These are phyloP conservation scores for Ampelomyces quisqualis DNA, from an alignment of 2,329 filamentous ascomycete species.

Conservation along the genomic window DNA sequence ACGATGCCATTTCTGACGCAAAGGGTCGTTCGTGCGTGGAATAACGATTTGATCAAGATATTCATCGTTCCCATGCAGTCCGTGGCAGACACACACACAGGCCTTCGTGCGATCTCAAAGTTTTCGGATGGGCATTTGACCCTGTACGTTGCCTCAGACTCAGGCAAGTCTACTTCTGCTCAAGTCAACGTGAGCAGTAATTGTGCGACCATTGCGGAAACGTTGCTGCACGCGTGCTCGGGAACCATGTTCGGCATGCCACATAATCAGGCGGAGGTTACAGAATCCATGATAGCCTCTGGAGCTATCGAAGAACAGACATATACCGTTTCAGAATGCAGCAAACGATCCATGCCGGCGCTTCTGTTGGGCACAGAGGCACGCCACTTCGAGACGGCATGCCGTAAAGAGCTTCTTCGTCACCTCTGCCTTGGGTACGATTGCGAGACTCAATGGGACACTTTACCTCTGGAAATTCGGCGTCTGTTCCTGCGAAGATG, in stretches of 20 bases:
- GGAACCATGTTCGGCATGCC: slow-evolving; percentile 39
- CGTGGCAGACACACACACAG: slow-evolving; percentile 31
- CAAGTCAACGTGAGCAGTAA: slow-evolving; percentile 40
- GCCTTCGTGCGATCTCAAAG: slow-evolving; percentile 43
- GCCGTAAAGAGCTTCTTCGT: slow-evolving; percentile 50
- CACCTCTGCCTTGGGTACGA: slow-evolving; percentile 54
- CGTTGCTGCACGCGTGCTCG: slow-evolving; percentile 36
- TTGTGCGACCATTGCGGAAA: slow-evolving; percentile 38
- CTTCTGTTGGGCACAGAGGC: slow-evolving; percentile 19
- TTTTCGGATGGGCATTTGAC: slow-evolving; percentile 32
- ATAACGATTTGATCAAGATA: slow-evolving; percentile 35
- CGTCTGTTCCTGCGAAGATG: slow-evolving; percentile 51
- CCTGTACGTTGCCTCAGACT: slow-evolving; percentile 37
- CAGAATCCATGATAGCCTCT: slow-evolving; percentile 38
- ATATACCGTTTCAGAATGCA: slow-evolving; percentile 36
- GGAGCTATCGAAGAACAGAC: slow-evolving; percentile 16
- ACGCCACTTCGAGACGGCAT: slow-evolving; percentile 22
- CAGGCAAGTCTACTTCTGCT: slow-evolving; percentile 19
- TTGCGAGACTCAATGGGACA: slow-evolving; percentile 55
- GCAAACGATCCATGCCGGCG: slow-evolving; percentile 37
- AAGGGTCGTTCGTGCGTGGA: slow-evolving; percentile 36
- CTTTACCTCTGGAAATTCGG: slow-evolving; percentile 50
- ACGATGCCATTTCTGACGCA: slow-evolving; percentile 36
- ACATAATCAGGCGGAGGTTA: slow-evolving; percentile 35
- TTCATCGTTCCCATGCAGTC: slow-evolving; percentile 40